Conservation (phyloP, 2,329 filamentous ascomycete genomes). For the Lachnellula willkommii region DNA sequence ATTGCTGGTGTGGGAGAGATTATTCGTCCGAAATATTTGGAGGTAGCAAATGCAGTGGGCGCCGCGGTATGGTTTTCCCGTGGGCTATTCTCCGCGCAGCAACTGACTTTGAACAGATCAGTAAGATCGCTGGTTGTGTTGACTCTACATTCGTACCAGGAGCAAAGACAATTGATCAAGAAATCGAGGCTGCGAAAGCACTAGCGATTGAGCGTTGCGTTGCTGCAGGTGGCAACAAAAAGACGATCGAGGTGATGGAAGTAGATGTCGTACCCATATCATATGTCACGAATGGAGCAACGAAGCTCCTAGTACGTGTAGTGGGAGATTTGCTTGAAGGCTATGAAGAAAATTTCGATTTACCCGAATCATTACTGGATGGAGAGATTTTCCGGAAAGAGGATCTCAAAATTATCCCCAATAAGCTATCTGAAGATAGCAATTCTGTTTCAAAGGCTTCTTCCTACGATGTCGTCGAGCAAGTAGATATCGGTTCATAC, state of each 20-base stretch:
- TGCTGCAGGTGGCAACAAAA: conserved; percentile 24
- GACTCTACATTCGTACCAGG: conserved; percentile 27
- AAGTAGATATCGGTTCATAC: conserved; percentile 24
- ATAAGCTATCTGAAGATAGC: background rate
- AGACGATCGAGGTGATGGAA: conserved; percentile 27
- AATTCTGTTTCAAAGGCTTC: conserved; percentile 18
- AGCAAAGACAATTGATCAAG: conserved; percentile 19
- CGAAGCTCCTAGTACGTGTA: conserved; percentile 25
- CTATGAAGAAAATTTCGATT: conserved; percentile 12
- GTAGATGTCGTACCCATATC: conserved; percentile 27
- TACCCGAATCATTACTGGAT: background rate
- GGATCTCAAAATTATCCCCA: background rate
- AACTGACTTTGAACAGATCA: conserved; percentile 20
- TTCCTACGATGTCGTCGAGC: conserved; percentile 21
- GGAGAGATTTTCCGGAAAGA: conserved; percentile 1
- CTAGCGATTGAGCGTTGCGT: conserved; percentile 24
- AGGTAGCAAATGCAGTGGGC: conserved; percentile 56
- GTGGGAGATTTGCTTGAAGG: conserved; percentile 25
- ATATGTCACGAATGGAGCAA: conserved; percentile 29
- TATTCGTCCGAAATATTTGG: conserved; percentile 46
- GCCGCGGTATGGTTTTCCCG: conserved; percentile 43
- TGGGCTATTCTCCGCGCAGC: background rate
- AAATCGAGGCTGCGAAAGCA: conserved; percentile 23
- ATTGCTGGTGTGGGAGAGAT: conserved; percentile 47
- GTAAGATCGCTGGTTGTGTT: conserved; percentile 26